Conservation (phyloP, 2,329 filamentous ascomycete species). For the Colletotrichum liaoningense region DNA sequence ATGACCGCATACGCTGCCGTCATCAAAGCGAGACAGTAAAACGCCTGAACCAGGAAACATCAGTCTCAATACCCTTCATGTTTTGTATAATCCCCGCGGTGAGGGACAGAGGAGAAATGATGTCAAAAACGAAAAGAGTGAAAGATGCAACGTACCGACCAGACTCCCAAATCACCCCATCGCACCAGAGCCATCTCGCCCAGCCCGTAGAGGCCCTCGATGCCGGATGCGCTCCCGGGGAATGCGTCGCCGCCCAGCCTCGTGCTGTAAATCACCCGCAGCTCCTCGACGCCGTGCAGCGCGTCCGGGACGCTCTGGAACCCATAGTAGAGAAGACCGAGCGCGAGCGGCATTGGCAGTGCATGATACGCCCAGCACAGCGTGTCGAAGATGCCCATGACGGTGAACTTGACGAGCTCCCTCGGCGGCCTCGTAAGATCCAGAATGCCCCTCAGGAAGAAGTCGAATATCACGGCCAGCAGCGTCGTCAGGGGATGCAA, state of each 20-base stretch:
- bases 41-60: conserved; percentile 24
- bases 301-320: conserved; percentile 31
- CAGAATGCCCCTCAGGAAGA: conserved; percentile 26
- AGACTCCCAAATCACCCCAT: conserved; percentile 31
- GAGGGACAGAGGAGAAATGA: background rate
- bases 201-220: conserved; percentile 30
- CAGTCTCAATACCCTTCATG: conserved; percentile 1
- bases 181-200: conserved; percentile 30
- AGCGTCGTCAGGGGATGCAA: conserved; percentile 24
- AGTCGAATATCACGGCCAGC: conserved; percentile 29
- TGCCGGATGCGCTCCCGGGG: conserved; percentile 2
- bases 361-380: conserved; percentile 30
- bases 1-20: conserved; percentile 34
- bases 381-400: conserved; percentile 27
- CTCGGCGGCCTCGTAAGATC: conserved; percentile 28
- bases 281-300: conserved; percentile 21
- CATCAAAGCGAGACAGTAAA: conserved; percentile 34
- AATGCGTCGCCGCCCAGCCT: background rate
- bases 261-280: conserved; percentile 12
- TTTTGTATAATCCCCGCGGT: background rate
- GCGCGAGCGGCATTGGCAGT: conserved; percentile 24
- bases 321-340: conserved; percentile 30
- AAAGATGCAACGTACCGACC: conserved; percentile 30
- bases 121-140: background rate
- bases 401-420: conserved; percentile 19